Base-by-base conservation (phyloP, 1,284 basidiomycete species). In the Malassezia caprae region DNA sequence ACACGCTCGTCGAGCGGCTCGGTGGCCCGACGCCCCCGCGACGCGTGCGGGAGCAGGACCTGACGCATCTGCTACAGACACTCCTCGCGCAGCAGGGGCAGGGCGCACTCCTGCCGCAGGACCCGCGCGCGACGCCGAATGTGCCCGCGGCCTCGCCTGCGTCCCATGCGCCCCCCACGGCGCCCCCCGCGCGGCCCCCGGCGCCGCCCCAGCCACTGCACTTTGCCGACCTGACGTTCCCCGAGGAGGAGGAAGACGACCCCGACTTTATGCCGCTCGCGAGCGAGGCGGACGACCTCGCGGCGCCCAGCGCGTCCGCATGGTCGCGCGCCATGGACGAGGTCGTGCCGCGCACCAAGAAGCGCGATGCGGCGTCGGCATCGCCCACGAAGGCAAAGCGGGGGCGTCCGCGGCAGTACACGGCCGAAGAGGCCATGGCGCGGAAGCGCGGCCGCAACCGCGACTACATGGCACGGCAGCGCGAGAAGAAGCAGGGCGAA, bases 191-290 rank as follows among this genome's bases (percentile, higher is more conserved):
- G n/a, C 19, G 28, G 28, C 43, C 15, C 11, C 1, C 35, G 59
- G 44, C 44, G 13, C 30, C 44, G 44, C 26, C 27, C 13, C 3
- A 31, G 23, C 44, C 44, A 6, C 19, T 31, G 30, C 44, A 24
- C 24, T 66, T 68, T 50, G 62, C 62, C 21, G 62, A 66, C 32
- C 59, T 65, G 3, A 57, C 58, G 31, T 63, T 66, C 32, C 40
- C 55, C 21, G 66, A 68, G 27, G 65, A 67, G 6, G 66, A 68
- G 40, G 66, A 68, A 24, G 66, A 68, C 43, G 66, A 68, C 49
- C 64, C 64, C 1, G 64, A 65, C 48, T 65, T 65, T 48, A 55
- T 64, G 37, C 64, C 64, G 13, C 47, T 63, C 21, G 52, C 62
- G 11, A 55, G 58, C 34, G 60, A 62, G 39, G 59, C 54, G 28